A percentile compares a stretch with the other conserved stretches of the same genome.
phyloP scores from a whole-genome alignment of 2,329 filamentous ascomycete genomes.

The Raffaelea albimanens region DNA sequence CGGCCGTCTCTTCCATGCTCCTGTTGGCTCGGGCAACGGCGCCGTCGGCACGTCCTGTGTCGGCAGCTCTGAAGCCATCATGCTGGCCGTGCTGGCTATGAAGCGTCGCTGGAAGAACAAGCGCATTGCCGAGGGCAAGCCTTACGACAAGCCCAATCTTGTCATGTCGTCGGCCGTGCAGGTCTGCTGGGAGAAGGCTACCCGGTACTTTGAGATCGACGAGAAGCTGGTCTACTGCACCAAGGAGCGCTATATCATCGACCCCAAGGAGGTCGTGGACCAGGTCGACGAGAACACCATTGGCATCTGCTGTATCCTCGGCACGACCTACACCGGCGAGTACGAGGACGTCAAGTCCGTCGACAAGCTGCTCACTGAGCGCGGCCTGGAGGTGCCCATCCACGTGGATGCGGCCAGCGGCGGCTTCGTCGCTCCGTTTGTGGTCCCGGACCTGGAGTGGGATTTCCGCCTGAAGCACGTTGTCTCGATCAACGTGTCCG shows the following conservation, averaged over 20 bases:
- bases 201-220: slow-evolving; percentile 85
- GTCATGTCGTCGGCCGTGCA: slow-evolving; percentile 95
- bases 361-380: slow-evolving; percentile 75
- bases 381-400: slow-evolving; percentile 70
- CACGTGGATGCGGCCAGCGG: slow-evolving; percentile 91
- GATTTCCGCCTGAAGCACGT: slow-evolving; percentile 86
- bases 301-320: slow-evolving; percentile 84
- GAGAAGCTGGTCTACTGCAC: slow-evolving; percentile 69
- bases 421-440: slow-evolving; percentile 88
- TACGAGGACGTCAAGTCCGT: slow-evolving; percentile 91
- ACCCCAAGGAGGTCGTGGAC: slow-evolving; percentile 50
- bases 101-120: slow-evolving; percentile 90
- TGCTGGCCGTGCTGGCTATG: slow-evolving; percentile 79
- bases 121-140: slow-evolving; percentile 73
- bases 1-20: slow-evolving; percentile 77
- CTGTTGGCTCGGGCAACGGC: slow-evolving; percentile 44
- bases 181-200: slow-evolving; percentile 93
- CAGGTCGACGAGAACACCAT: slow-evolving; percentile 66
- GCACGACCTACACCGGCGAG: slow-evolving; percentile 90
- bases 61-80: slow-evolving; percentile 82
- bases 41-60: slow-evolving; percentile 82
- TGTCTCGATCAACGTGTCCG: slow-evolving; percentile 87
- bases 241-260: slow-evolving; percentile 49
- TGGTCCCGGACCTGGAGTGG: slow-evolving; percentile 75
- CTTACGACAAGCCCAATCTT: slow-evolving; percentile 74